phyloP scores from a whole-genome alignment of 371 early-diverging fungal species.

The Apophysomyces sp. region DNA sequence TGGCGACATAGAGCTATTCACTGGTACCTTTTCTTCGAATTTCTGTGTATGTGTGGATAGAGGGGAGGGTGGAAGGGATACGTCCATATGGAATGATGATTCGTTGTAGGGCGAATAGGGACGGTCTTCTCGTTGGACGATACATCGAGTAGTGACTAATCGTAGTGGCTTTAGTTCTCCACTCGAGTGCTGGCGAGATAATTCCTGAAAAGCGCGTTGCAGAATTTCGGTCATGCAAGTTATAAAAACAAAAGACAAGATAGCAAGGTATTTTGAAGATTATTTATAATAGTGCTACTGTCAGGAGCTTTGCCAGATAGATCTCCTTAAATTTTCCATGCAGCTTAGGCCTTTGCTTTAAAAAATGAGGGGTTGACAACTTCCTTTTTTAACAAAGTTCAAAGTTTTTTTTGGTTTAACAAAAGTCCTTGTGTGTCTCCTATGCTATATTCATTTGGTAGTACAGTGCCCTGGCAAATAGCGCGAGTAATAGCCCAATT shows the following conservation, averaged over 20 bases:
- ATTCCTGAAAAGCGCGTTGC: background rate
- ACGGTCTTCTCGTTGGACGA: background rate
- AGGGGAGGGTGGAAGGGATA: background rate
- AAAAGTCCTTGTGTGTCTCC: no score
- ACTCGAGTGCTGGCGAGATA: background rate
- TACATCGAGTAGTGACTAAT: background rate
- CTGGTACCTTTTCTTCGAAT: background rate
- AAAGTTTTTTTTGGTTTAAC: no score
- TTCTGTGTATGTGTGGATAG: background rate
- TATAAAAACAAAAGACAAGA: background rate
- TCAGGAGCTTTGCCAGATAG: background rate
- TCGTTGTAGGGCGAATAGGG: background rate
- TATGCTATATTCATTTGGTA: no score
- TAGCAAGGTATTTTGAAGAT: background rate
- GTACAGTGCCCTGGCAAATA: no score
- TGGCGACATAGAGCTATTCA: background rate
- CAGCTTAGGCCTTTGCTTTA: background rate
- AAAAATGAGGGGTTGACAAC: background rate
- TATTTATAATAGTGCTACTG: background rate
- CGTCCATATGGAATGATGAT: background rate
- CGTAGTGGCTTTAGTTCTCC: background rate
- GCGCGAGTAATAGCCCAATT: no score
- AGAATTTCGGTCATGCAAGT: background rate
- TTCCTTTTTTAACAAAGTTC: no score
- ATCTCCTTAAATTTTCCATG: background rate